These are phyloP conservation scores for Ophiobolus disseminans DNA, from an alignment of 2,329 filamentous ascomycete genomes.

Conservation along the genomic window DNA sequence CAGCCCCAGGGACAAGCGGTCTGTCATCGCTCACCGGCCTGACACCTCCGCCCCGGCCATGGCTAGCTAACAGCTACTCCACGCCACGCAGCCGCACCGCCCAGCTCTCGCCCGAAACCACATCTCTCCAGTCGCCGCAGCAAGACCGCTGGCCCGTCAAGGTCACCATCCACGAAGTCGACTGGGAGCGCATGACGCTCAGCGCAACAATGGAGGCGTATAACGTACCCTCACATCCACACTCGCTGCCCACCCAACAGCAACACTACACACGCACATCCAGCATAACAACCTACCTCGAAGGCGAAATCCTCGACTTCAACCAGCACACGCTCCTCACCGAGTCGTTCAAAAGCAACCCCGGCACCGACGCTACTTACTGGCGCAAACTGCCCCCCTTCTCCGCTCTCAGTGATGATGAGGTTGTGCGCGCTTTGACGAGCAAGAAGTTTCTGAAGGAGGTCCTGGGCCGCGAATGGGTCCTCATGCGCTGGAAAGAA, in stretches of 20 bases:
- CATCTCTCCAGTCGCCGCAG: constrained; percentile 31
- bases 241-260: constrained; percentile 37
- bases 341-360: constrained; percentile 55
- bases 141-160: constrained; percentile 72
- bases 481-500: constrained; percentile 66
- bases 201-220: constrained; percentile 75
- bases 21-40: constrained; percentile 23
- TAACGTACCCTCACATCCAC: constrained; percentile 64
- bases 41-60: constrained; percentile 44
- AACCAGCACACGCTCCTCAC: constrained; percentile 60
- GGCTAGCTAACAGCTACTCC: constrained; percentile 46
- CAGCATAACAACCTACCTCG: constrained; percentile 69
- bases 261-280: constrained; percentile 43
- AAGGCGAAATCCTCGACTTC: constrained; percentile 73
- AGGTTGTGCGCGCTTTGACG: constrained; percentile 54
- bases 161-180: constrained; percentile 69
- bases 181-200: constrained; percentile 66
- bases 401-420: constrained; percentile 46
- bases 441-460: constrained; percentile 44
- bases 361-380: constrained; percentile 55
- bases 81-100: constrained; percentile 32
- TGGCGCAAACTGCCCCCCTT: constrained; percentile 59
- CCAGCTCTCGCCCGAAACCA: constrained; percentile 24
- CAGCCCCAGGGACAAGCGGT: constrained; percentile 2
- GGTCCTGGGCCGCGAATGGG: constrained; percentile 55